Evolutionary conservation across 2,329 filamentous ascomycete species (phyloP).

Genomic region (Fusarium fracticaudum): DNA sequence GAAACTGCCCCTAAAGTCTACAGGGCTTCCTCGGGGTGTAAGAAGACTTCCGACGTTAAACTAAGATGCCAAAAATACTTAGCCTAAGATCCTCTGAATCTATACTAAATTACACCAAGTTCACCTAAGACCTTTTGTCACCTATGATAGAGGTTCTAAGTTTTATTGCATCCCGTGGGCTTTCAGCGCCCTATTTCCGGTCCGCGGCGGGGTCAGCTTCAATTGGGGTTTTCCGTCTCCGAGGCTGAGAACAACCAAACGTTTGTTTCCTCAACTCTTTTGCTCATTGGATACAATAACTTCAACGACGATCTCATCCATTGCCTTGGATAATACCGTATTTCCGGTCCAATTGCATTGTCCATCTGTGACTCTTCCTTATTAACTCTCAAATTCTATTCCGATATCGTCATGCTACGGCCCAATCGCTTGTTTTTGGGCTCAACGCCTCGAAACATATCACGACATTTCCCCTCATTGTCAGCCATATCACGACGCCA

Average conservation of each 20-base stretch:
- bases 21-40: neutral
- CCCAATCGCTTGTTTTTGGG: constrained; percentile 11
- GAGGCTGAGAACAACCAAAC: constrained; percentile 26
- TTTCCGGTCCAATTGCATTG: neutral
- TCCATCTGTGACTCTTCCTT: neutral
- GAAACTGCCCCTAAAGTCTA: constrained; percentile 2
- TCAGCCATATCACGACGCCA: constrained; percentile 34
- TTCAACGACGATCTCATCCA: constrained; percentile 26
- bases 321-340: neutral
- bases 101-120: no score
- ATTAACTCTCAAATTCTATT: neutral
- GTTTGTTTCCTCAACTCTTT: constrained; percentile 5
- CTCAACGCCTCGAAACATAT: constrained; percentile 7
- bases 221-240: constrained; percentile 30
- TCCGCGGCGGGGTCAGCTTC: neutral
- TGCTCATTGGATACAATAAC: constrained; percentile 28
- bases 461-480: constrained; percentile 11
- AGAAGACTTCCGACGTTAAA: no score
- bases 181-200: constrained; percentile 6
- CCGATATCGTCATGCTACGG: constrained; percentile 13
- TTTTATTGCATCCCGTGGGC: neutral
- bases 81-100: no score
- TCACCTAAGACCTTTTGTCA: no score
- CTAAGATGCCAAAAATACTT: no score
- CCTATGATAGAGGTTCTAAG: no score